A percentile compares a stretch with the other conserved stretches of the same genome.
Evolutionary conservation across 2,329 filamentous ascomycete genomes (phyloP).

Genomic region (Epichloe scottii): DNA sequence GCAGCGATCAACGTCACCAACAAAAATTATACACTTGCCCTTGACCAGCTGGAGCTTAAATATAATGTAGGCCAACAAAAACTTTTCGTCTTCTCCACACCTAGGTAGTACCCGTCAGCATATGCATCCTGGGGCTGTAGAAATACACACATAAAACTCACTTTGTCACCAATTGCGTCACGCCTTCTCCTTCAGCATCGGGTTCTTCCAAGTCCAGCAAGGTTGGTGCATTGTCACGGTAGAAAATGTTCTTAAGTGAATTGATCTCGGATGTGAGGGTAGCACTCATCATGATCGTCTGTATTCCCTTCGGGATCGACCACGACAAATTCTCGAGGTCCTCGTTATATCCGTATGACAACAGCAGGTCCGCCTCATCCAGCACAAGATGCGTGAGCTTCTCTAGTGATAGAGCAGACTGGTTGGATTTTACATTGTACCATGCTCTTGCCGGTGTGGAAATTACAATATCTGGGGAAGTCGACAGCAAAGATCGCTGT

Average conservation of each 20-base stretch:
- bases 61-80: constrained; percentile 81
- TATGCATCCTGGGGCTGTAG: background rate
- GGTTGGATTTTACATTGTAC: constrained; percentile 59
- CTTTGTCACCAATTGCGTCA: constrained; percentile 82
- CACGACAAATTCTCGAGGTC: constrained; percentile 72
- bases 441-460: constrained; percentile 80
- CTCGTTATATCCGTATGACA: constrained; percentile 89
- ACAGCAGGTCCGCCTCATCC: constrained; percentile 85
- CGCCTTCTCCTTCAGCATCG: constrained; percentile 60
- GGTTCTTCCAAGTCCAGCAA: constrained; percentile 73
- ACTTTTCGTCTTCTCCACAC: constrained; percentile 96
- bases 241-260: constrained; percentile 73
- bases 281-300: constrained; percentile 88
- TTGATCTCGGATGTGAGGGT: constrained; percentile 84
- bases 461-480: constrained; percentile 78
- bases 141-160: constrained; percentile 22
- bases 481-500: constrained; percentile 73
- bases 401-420: constrained; percentile 51
- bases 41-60: constrained; percentile 91
- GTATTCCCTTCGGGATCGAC: constrained; percentile 69
- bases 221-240: constrained; percentile 52
- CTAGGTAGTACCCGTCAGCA: constrained; percentile 23
- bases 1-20: constrained; percentile 73
- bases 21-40: constrained; percentile 65
- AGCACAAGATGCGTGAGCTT: constrained; percentile 69